phyloP scores from a whole-genome alignment of 768 basidiomycete genomes.

The Lactifluus hygrophoroides region DNA sequence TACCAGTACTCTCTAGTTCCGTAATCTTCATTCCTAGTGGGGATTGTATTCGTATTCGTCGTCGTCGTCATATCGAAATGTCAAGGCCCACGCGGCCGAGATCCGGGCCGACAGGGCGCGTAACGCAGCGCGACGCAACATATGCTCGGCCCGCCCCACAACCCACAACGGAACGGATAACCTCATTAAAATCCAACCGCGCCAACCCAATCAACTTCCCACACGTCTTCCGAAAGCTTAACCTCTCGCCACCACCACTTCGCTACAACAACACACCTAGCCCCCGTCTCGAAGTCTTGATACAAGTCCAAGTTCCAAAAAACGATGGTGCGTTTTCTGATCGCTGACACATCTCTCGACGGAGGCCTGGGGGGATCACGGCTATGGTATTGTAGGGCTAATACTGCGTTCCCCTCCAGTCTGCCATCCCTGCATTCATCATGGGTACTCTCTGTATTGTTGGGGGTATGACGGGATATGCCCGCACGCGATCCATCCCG shows the following conservation, averaged over 20 bases:
- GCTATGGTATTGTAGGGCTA: neutral
- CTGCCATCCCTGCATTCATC: slow-evolving; percentile 71
- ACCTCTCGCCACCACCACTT: neutral
- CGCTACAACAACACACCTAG: neutral
- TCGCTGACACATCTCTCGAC: too few relatives aligned
- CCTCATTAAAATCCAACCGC: too few relatives aligned
- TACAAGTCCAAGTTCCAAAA: neutral
- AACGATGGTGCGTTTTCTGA: slow-evolving; percentile 2
- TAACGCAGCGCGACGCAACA: neutral
- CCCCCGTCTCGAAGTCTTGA: too few relatives aligned
- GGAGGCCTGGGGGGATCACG: too few relatives aligned
- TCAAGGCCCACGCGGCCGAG: neutral
- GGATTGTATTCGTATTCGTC: slow-evolving; percentile 30
- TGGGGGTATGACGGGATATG: slow-evolving; percentile 69
- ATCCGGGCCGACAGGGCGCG: neutral
- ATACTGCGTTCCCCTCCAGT: slow-evolving; percentile 33
- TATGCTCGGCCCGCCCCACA: too few relatives aligned
- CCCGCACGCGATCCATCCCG: slow-evolving; percentile 65
- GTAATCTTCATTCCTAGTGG: slow-evolving; percentile 61
- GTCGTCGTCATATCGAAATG: neutral
- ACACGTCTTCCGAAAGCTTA: neutral
- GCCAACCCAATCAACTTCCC: neutral
- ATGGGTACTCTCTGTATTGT: slow-evolving; percentile 72
- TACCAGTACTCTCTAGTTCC: slow-evolving; percentile 64
- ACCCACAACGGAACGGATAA: too few relatives aligned